Evolutionary conservation across 441 rosid species (phyloP), one percentile per base, ranked within the genome.

Genomic region (Geranium incanum): DNA sequence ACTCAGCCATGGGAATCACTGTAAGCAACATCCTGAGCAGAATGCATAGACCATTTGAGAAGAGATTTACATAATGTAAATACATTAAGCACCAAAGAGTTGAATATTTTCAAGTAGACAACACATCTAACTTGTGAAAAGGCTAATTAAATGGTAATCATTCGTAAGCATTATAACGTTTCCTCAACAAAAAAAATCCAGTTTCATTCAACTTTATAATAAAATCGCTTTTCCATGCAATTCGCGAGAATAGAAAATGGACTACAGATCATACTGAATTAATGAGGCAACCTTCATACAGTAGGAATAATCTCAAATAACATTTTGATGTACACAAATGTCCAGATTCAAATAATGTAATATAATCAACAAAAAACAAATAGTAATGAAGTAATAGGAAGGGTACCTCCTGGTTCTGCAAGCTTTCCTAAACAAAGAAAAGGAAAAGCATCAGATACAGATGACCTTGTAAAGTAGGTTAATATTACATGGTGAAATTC

Each of bases 321-420:
- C 11, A 28, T 21, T 63, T 18, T 9, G 33, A 28, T 4, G 19
- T 63, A 33, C 66, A 63, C 15, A 63, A 63, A 63, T 28, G 37
- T 11, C 36, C 37, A 21, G 2, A 28, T 23, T 63, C 8, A 3
- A 63, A 70, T 36, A 15, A 59, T 16, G 5, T 38, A 16, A 70
- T 21, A 38, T 21, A 38, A 62, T 37, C 60, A 19, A 73, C 15
- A 68, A 64, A 63, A 63, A n/a, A 21, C 18, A 38, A 18, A 52
- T 28, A 67, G 23, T 33, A 68, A 36, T 39, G 60, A 21, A 67
- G 69, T 74, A 70, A 3, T 50, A 38, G 50, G 45, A 78, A 74
- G 43, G 80, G 70, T 85, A 95, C 99, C 99, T 85, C 87, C 96
- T 33, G 97, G 94, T 68, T 82, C 82, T 33, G 85, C 94, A 81